Evolutionary conservation across 345 rosid genomes (phyloP).

Genomic region (Corchorus olitorius): DNA sequence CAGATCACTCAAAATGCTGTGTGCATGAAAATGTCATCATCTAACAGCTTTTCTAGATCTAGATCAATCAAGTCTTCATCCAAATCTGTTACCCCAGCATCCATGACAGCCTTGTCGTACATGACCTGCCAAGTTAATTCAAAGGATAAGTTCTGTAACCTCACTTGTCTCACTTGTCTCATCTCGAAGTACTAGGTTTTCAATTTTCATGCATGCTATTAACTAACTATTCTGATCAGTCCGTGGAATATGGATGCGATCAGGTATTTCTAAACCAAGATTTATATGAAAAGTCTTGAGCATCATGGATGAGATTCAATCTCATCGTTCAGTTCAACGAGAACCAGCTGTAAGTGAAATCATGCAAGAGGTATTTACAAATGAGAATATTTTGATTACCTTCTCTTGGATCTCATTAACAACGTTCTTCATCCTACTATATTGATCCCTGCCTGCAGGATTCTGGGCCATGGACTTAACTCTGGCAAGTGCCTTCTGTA

Average conservation of each 20-base stretch:
- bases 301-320: too few relatives aligned
- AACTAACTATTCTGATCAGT: background rate
- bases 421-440: constrained; percentile 79
- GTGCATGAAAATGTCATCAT: constrained; percentile 51
- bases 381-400: constrained; percentile 40
- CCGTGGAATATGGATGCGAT: too few relatives aligned
- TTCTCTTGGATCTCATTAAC: constrained; percentile 78
- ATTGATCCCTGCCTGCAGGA: constrained; percentile 88
- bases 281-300: too few relatives aligned
- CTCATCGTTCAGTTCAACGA: too few relatives aligned
- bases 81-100: constrained; percentile 44
- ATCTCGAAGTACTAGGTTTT: background rate
- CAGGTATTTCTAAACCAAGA: background rate
- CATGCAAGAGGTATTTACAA: background rate
- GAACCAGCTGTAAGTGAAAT: background rate
- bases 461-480: constrained; percentile 93
- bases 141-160: background rate
- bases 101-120: constrained; percentile 32
- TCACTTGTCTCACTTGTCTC: background rate
- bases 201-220: background rate
- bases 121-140: constrained; percentile 37
- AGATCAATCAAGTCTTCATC: constrained; percentile 52
- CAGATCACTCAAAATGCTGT: constrained; percentile 33
- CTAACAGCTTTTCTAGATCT: constrained; percentile 46
- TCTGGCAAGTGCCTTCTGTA: constrained; percentile 81